Conservation (phyloP, 257 asterid species). For the Solanum etuberosum region DNA sequence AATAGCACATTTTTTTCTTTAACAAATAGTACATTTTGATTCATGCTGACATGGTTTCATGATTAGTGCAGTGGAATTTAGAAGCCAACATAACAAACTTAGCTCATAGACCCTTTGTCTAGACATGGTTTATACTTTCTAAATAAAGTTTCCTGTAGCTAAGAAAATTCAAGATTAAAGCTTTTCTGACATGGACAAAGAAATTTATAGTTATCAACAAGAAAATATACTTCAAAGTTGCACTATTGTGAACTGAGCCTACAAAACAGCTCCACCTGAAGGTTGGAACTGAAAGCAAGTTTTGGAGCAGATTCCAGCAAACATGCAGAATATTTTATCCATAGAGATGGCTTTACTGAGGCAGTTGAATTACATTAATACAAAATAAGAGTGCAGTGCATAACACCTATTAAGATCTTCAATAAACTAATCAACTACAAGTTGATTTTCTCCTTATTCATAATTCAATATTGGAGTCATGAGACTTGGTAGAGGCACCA, state of each 20-base stretch:
- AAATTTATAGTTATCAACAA: neutral
- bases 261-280: neutral
- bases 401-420: neutral
- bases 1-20: neutral
- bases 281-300: neutral
- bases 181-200: neutral
- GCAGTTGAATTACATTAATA: neutral
- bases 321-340: neutral
- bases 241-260: neutral
- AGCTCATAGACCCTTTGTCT: neutral
- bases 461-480: neutral
- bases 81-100: neutral
- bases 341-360: neutral
- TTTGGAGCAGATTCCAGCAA: neutral
- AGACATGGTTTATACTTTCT: neutral
- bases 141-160: neutral
- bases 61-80: neutral
- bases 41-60: neutral
- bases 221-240: neutral
- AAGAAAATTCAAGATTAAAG: neutral
- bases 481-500: neutral
- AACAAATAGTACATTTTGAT: neutral
- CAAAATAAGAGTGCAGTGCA: neutral
- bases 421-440: neutral
- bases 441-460: neutral